Percentiles rank a stretch among this genome's conserved stretches.
phyloP scores from a whole-genome alignment of 176 grass and related monocot genomes.

The Stipa capillata region DNA sequence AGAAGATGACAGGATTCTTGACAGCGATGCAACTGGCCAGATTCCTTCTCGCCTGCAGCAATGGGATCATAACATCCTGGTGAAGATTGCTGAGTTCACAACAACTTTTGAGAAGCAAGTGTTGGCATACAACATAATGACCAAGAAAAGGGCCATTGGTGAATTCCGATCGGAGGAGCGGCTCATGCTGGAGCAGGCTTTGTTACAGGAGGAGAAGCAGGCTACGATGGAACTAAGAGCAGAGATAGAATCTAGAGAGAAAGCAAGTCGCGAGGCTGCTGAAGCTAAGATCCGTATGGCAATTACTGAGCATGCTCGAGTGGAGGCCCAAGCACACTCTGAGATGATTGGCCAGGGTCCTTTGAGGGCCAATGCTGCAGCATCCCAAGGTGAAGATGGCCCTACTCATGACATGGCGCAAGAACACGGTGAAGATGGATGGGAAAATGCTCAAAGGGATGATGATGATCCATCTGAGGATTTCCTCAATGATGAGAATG shows the following conservation, averaged over 20 bases:
- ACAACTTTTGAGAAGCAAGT: conserved; percentile 96
- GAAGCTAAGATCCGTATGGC: conserved; percentile 67
- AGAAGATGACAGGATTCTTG: conserved; percentile 93
- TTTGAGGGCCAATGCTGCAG: conserved; percentile 42
- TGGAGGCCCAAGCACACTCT: conserved; percentile 48
- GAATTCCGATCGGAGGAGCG: conserved; percentile 96
- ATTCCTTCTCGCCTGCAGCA: conserved; percentile 81
- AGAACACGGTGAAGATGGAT: conserved; percentile 55
- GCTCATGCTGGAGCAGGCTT: conserved; percentile 79
- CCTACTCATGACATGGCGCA: conserved; percentile 44
- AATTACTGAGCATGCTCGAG: conserved; percentile 55
- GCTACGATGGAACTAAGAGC: conserved; percentile 41
- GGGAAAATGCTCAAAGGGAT: conserved; percentile 63
- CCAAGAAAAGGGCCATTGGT: conserved; percentile 65
- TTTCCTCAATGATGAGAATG: conserved; percentile 91
- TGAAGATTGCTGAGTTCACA: conserved; percentile 91
- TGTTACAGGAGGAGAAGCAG: conserved; percentile 78
- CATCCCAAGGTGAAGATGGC: conserved; percentile 37
- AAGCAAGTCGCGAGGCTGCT: conserved; percentile 66
- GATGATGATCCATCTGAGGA: conserved; percentile 88
- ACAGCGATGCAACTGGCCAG: conserved; percentile 65
- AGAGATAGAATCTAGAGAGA: conserved; percentile 68
- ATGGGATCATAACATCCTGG: conserved; percentile 97
- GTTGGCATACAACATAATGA: conserved; percentile 96
- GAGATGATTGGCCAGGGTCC: conserved; percentile 56